Conservation (phyloP, 768 basidiomycete species). For the Amanita molliuscula region DNA sequence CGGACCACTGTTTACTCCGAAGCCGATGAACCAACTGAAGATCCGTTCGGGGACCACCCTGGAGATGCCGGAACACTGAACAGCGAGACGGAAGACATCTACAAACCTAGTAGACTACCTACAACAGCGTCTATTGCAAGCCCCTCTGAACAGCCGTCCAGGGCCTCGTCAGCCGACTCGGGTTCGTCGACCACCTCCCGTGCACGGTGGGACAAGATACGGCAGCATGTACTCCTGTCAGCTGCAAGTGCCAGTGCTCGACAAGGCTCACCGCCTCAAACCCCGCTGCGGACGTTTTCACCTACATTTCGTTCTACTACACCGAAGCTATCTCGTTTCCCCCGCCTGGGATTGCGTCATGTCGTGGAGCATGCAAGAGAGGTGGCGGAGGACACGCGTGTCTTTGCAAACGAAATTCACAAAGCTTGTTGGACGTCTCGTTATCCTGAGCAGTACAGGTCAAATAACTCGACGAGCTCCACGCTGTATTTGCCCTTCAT, state of each 20-base stretch:
- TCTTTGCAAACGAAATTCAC: conserved; percentile 45
- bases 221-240: conserved; percentile 40
- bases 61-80: neutral
- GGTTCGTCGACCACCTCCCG: conserved; percentile 28
- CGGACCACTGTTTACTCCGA: neutral
- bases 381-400: conserved; percentile 35
- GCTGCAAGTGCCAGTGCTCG: conserved; percentile 11
- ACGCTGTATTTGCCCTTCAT: conserved; percentile 32
- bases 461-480: conserved; percentile 21
- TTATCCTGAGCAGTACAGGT: conserved; percentile 26
- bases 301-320: conserved; percentile 19
- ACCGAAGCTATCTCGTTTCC: conserved; percentile 41
- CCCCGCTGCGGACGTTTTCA: conserved; percentile 9
- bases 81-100: neutral
- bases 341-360: conserved; percentile 47
- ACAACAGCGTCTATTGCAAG: neutral
- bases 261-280: conserved; percentile 16
- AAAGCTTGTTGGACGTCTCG: conserved; percentile 44
- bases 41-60: neutral
- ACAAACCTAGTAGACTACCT: neutral
- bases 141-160: conserved; percentile 1
- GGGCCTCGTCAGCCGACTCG: conserved; percentile 39
- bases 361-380: conserved; percentile 57
- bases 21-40: neutral
- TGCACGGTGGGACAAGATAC: conserved; percentile 41